phyloP scores from a whole-genome alignment of 768 basidiomycete species.

The Mycena galericulata region DNA sequence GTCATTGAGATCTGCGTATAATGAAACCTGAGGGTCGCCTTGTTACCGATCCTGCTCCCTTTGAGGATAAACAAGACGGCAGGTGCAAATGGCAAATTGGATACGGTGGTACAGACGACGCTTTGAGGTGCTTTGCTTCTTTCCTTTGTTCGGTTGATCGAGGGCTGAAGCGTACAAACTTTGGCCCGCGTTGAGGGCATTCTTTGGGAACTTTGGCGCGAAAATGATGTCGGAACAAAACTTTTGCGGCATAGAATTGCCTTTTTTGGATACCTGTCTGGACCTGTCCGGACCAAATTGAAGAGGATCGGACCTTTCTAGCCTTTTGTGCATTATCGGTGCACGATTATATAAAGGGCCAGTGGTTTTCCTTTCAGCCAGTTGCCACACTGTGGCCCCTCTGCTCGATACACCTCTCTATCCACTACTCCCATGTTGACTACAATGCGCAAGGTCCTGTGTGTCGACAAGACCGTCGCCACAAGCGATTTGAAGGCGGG shows the following conservation, averaged over 20 bases:
- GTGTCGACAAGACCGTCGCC: neutral
- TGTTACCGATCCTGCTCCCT: neutral
- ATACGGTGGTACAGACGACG: neutral
- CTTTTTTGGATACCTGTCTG: too few species aligned
- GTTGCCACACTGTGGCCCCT: too few species aligned
- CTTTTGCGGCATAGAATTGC: too few species aligned
- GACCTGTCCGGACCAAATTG: too few species aligned
- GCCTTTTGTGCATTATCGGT: too few species aligned
- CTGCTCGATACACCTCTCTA: neutral
- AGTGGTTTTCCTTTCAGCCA: neutral
- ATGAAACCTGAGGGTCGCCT: conserved; percentile 2
- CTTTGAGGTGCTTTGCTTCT: neutral
- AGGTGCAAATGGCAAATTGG: too few species aligned
- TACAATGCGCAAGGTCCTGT: neutral
- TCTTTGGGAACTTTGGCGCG: too few species aligned
- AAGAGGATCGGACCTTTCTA: too few species aligned
- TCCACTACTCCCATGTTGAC: neutral
- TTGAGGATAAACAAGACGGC: neutral
- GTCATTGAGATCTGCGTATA: neutral
- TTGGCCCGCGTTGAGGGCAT: too few species aligned
- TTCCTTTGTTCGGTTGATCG: conserved; percentile 19
- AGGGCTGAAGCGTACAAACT: conserved; percentile 9
- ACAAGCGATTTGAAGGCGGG: neutral
- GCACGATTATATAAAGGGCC: conserved; percentile 12
- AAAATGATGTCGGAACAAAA: too few species aligned